Evolutionary conservation across 2,329 filamentous ascomycete species (phyloP).

Genomic region (Clonostachys byssicola): DNA sequence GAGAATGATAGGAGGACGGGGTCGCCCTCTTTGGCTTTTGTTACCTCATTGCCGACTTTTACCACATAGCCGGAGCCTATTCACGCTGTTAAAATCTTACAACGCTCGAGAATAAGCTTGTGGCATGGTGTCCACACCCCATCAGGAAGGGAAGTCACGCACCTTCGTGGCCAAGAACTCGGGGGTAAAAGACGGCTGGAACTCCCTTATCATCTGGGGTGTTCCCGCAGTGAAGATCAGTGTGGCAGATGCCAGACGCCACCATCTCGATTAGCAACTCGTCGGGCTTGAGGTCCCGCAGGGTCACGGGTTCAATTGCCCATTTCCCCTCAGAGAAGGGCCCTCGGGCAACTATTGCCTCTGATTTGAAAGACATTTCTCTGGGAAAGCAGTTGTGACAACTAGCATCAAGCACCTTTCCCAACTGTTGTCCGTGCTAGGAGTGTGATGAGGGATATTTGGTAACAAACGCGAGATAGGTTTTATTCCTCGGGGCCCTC

Average conservation of each 20-base stretch:
- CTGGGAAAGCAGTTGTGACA: no score
- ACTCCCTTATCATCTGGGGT: conserved; percentile 8
- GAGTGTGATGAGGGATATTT: no score
- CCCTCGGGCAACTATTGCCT: conserved; percentile 20
- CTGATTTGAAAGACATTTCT: conserved; percentile 14
- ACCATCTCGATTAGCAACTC: conserved; percentile 49
- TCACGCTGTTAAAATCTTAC: neutral
- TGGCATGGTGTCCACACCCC: neutral
- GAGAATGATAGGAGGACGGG: conserved; percentile 44
- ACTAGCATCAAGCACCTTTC: no score
- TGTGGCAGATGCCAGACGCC: conserved; percentile 51
- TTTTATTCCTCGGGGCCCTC: no score
- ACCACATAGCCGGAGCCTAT: conserved; percentile 39
- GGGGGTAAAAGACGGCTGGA: conserved; percentile 9
- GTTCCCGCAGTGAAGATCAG: conserved; percentile 42
- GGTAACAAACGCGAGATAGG: no score
- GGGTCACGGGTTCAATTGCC: conserved; percentile 19
- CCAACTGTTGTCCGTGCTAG: no score
- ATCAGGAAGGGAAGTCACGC: neutral
- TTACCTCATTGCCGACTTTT: conserved; percentile 32
- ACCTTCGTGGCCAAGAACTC: conserved; percentile 50
- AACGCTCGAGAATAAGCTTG: neutral
- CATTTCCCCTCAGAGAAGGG: conserved; percentile 22
- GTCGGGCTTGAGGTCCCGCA: conserved; percentile 24
- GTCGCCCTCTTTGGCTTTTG: conserved; percentile 45